These are phyloP conservation scores for Leccinellum rugosiceps DNA, from an alignment of 768 basidiomycete genomes.

Conservation along the genomic window DNA sequence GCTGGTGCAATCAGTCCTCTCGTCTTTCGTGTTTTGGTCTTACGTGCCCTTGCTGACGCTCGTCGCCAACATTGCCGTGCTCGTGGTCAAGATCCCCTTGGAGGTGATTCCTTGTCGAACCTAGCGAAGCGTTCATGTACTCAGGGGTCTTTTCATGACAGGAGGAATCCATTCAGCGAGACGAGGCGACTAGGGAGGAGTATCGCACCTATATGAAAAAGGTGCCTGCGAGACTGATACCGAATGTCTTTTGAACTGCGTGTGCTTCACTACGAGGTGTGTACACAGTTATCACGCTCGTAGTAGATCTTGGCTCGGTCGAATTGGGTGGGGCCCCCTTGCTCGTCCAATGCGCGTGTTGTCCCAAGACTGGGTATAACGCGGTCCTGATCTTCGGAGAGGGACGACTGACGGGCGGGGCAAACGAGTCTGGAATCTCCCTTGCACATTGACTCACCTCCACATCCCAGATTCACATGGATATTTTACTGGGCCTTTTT, in stretches of 20 bases:
- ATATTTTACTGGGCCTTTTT: no score
- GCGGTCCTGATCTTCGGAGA: no score
- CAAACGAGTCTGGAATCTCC: no score
- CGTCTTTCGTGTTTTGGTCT: constrained; percentile 9
- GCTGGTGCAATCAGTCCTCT: not conserved
- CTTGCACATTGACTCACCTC: no score
- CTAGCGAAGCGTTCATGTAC: not conserved
- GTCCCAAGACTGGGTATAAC: no score
- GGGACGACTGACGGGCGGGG: no score
- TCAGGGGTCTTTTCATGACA: not conserved
- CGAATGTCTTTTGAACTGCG: constrained; percentile 3
- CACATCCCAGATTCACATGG: no score
- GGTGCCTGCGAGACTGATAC: constrained; percentile 12
- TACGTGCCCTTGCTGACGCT: constrained; percentile 1
- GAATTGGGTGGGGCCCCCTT: no score
- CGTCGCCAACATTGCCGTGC: not conserved
- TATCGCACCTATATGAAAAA: constrained; percentile 11
- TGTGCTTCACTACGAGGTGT: no score
- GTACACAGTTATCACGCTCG: no score
- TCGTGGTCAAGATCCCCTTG: constrained; percentile 5
- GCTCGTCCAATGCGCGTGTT: no score
- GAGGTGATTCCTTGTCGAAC: not conserved
- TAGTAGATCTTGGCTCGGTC: no score
- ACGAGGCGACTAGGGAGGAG: constrained; percentile 4
- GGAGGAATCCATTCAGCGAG: constrained; percentile 8